Evolutionary conservation across 768 basidiomycete genomes (phyloP), one percentile per base, ranked within the genome.

Genomic region (Symmetrospora coprosmae): DNA sequence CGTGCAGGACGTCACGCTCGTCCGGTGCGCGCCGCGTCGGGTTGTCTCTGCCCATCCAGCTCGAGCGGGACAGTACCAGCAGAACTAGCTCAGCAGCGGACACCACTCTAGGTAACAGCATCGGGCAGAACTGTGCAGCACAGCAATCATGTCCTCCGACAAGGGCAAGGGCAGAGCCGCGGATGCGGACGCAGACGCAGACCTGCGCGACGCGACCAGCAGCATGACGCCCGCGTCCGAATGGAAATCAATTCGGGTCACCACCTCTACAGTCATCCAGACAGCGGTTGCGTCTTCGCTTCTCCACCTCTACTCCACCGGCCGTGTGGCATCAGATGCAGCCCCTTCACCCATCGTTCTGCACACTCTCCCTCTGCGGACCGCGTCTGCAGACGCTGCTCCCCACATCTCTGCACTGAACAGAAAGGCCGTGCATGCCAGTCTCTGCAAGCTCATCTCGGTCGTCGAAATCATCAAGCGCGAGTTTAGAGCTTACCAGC

Each of bases 391-490:
- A 11, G 13, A 9, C 45, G 9, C 17, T 4, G 9, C 17, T n/a
- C 14, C 8, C 51, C 4, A 31, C 27, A 9, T 17, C 40, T 3
- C 37, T 38, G 9, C 9, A 23, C 8, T 8, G 14, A 11, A 17
- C 9, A 11, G 25, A 25, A 58, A 58, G 31, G 33, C 40, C 40
- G 46, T n/a, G 4, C 55, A 58, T 43, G 55, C 55, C 8, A 30
- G 8, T 6, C 30, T 61, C 23, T 33, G 51, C 30, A 61, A 61
- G 39, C 60, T 61, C 25, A 56, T 61, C n/a, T 47, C 40, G 2
- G 43, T 61, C 35, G 60, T 61, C 13, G 60, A 61, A 47, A 61
- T 61, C 58, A 31, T 61, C 30, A 61, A 61, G 37, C 33, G 60
- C 31, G 48, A 61, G 30, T 55, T 58, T 41, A 43, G 30, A 47